These are phyloP conservation scores for Neurospora africana DNA, from an alignment of 495 filamentous ascomycete species.

Conservation along the genomic window DNA sequence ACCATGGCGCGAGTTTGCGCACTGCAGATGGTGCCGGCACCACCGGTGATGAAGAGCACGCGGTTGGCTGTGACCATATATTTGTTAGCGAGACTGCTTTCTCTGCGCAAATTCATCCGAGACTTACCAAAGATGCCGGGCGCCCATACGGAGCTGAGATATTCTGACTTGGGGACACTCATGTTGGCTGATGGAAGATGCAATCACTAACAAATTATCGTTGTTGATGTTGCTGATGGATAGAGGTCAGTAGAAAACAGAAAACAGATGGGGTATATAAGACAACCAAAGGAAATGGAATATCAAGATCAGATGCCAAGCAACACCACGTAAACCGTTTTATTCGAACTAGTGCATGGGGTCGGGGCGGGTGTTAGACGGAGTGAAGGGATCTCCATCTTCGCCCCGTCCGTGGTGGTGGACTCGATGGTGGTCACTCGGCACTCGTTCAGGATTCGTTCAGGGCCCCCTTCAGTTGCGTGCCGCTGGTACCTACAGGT, in stretches of 20 bases:
- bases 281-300: background rate
- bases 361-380: background rate
- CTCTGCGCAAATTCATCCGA: background rate
- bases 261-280: background rate
- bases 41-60: conserved; percentile 92
- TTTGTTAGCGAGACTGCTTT: background rate
- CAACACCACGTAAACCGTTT: background rate
- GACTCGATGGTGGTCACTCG: background rate
- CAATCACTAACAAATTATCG: background rate
- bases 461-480: background rate
- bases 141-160: conserved; percentile 71
- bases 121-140: conserved; percentile 70
- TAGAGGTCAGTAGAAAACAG: background rate
- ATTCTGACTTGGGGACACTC: conserved; percentile 60
- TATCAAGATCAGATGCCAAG: background rate
- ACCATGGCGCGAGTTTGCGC: conserved; percentile 87
- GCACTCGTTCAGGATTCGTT: background rate
- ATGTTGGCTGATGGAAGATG: conserved; percentile 28
- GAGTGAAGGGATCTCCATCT: background rate
- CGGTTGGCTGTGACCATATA: conserved; percentile 52
- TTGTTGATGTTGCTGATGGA: background rate
- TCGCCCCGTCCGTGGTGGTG: background rate
- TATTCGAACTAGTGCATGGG: background rate
- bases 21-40: conserved; percentile 86
- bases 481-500: background rate